Evolutionary conservation across 2,329 filamentous ascomycete species (phyloP).

Genomic region (Laburnicola sp.): DNA sequence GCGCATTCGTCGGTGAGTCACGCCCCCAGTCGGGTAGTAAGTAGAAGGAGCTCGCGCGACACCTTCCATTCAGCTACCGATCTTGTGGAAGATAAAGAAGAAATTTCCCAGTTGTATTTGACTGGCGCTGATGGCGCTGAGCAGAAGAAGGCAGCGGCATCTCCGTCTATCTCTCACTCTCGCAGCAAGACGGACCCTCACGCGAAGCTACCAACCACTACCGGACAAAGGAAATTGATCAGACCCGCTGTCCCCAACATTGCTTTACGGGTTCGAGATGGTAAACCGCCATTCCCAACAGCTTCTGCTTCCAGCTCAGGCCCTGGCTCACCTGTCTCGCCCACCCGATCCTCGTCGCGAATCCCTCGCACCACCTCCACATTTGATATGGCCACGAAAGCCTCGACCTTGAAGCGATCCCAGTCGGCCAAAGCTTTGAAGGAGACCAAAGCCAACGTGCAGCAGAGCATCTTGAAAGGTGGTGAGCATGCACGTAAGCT

Average conservation of each 20-base stretch:
- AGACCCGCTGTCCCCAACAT: constrained; percentile 22
- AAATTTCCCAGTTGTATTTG: constrained; percentile 11
- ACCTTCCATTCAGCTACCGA: constrained; percentile 28
- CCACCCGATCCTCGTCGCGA: constrained; percentile 22
- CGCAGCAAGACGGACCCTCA: constrained; percentile 16
- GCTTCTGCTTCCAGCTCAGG: constrained; percentile 17
- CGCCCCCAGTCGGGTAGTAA: constrained; percentile 3
- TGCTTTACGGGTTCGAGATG: constrained; percentile 23
- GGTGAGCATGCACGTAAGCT: too few relatives aligned
- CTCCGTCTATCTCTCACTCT: constrained; percentile 2
- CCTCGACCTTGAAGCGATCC: constrained; percentile 21
- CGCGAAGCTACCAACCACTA: not conserved
- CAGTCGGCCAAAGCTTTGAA: constrained; percentile 17
- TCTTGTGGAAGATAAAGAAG: constrained; percentile 17
- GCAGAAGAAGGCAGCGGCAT: not conserved
- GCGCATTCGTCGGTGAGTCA: constrained; percentile 37
- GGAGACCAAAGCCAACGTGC: not conserved
- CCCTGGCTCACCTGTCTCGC: constrained; percentile 13
- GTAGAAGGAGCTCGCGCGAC: constrained; percentile 20
- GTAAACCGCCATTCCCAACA: constrained; percentile 4
- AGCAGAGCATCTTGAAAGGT: not conserved
- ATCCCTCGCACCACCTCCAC: constrained; percentile 28
- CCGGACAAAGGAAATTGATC: constrained; percentile 3
- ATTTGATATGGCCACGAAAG: constrained; percentile 13
- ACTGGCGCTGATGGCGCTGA: constrained; percentile 19